Percentiles rank a stretch among this genome's conserved stretches.
Conservation (phyloP, 805 yeast genomes). For the Zygosaccharomyces rouxii region DNA sequence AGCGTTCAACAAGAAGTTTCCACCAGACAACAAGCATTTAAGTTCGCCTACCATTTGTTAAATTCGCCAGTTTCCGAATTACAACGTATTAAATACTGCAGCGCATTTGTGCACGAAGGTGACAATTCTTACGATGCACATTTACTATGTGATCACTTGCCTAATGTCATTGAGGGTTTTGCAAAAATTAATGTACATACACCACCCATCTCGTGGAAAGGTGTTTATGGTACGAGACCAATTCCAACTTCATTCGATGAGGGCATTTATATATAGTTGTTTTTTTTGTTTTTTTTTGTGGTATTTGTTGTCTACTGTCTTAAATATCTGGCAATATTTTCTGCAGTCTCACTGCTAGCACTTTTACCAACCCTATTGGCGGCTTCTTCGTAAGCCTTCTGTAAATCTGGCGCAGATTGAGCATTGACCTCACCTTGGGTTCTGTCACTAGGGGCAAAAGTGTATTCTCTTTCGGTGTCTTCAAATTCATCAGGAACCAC, state of each 20-base stretch:
- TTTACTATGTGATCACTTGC: conserved; percentile 22
- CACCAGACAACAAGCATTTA: conserved; percentile 28
- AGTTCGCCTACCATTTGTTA: conserved; percentile 28
- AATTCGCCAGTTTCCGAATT: conserved; percentile 13
- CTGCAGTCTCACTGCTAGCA: conserved; percentile 65
- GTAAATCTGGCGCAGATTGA: conserved; percentile 43
- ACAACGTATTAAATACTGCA: conserved; percentile 39
- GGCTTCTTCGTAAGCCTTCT: conserved; percentile 69
- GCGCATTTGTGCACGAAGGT: conserved; percentile 78
- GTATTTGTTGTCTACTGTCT: conserved; percentile 31
- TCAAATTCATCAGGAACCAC: conserved; percentile 46
- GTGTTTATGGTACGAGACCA: conserved; percentile 74
- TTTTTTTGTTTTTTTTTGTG: no score
- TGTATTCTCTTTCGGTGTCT: conserved; percentile 61
- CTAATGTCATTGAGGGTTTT: conserved; percentile 26
- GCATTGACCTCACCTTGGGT: conserved; percentile 52
- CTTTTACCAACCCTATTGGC: conserved; percentile 57
- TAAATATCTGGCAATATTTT: conserved; percentile 65
- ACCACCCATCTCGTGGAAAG: conserved; percentile 76
- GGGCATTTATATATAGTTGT: conserved; percentile 50
- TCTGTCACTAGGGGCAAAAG: conserved; percentile 64
- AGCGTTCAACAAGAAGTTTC: conserved; percentile 29
- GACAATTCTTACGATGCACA: conserved; percentile 75
- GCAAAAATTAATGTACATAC: conserved; percentile 34
- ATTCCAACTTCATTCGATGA: conserved; percentile 67